Evolutionary conservation across 1,139 yeast species (phyloP).

Genomic region (Geotrichum reessii): DNA sequence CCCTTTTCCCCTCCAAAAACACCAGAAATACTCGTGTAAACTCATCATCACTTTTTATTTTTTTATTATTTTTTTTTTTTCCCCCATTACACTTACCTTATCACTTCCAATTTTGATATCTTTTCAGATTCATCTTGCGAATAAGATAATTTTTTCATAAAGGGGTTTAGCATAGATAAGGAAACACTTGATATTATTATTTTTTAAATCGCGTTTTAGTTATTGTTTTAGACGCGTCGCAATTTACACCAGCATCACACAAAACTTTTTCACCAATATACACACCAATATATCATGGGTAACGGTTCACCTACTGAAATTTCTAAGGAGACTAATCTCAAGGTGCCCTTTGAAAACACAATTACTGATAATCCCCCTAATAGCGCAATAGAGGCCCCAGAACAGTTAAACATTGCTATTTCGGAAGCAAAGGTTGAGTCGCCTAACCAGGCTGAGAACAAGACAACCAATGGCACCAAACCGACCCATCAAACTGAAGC

Average conservation of each 20-base stretch:
- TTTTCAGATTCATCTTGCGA: not conserved
- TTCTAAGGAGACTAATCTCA: not conserved
- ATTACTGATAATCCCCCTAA: not conserved
- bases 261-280: not conserved
- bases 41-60: not conserved
- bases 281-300: not conserved
- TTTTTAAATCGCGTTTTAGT: not conserved
- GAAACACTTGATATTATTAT: not conserved
- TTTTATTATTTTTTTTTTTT: too few species aligned
- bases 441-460: not conserved
- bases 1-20: not conserved
- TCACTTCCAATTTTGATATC: not conserved
- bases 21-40: not conserved
- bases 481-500: not conserved
- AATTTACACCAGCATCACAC: not conserved
- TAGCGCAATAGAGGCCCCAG: not conserved
- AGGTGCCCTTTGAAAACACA: not conserved
- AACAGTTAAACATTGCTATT: not conserved
- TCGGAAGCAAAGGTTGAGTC: not conserved
- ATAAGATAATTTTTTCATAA: not conserved
- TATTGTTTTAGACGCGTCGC: not conserved
- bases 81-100: not conserved
- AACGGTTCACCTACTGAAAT: not conserved
- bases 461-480: not conserved
- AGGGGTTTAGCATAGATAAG: not conserved